Evolutionary conservation across 768 basidiomycete genomes (phyloP), one percentile per base, ranked within the genome.

Genomic region (Amyloporia xantha): DNA sequence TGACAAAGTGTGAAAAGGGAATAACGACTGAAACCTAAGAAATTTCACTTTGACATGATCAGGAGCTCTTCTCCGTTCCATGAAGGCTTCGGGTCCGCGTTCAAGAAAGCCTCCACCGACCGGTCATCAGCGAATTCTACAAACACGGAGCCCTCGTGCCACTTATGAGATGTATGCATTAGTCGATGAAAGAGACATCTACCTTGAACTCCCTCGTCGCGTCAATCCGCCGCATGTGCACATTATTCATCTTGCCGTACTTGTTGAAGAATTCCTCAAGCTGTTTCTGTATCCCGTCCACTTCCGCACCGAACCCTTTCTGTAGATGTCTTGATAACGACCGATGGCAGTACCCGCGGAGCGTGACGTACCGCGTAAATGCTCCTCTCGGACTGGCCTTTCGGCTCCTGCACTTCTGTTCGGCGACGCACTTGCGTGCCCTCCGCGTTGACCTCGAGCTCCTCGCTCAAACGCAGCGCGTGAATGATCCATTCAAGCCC

Each of bases 161-260:
- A 41, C 9, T 33, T 20, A 26, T 19, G 49, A 12, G 41, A 25
- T 15, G 26, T n/a, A 17, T n/a, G n/a, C n/a, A n/a, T n/a, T n/a
- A n/a, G n/a, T n/a, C n/a, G n/a, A n/a, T 24, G 15, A 47, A 27
- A 12, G 2, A 11, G 12, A 17, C 39, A 45, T 72, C 44, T 21
- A 87, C 93, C 81, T 97, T 97, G 77, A 95, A 93, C 52, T 79
- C 78, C 63, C 91, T 91, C 41, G 79, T 76, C 43, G 83, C 76
- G 46, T 90, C 87, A 23, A 72, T 69, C 17, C 92, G 78, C 55
- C 95, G 75, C 89, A 93, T 91, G 53, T 94, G 76, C 17, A 98
- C 85, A 4, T 86, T 89, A 47, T 83, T 86, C 21, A 86, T 80
- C 47, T 69, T 70, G 7, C 91, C 93, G 50, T 86, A 94, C 55